Evolutionary conservation across 306 rosid species (phyloP).

Genomic region (Neltuma alba): DNA sequence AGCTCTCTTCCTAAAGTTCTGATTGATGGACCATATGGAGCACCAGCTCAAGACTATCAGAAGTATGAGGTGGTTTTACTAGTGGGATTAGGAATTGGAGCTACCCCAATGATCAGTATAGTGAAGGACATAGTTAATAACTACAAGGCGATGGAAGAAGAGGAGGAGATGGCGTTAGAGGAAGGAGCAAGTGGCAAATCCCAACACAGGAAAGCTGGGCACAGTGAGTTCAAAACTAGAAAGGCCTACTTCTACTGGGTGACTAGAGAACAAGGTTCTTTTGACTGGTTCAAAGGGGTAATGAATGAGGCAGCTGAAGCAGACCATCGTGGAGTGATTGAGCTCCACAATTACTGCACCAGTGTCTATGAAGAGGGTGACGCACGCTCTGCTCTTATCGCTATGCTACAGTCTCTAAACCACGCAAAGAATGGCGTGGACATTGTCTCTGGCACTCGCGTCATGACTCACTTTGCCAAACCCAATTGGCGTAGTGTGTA

Average conservation of each 20-base stretch:
- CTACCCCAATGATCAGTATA: slow-evolving; percentile 76
- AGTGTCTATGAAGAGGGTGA: slow-evolving; percentile 82
- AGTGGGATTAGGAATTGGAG: slow-evolving; percentile 74
- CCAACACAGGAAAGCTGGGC: not conserved
- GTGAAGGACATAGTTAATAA: slow-evolving; percentile 65
- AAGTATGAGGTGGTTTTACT: slow-evolving; percentile 63
- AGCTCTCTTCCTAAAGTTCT: slow-evolving; percentile 55
- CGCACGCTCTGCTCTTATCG: slow-evolving; percentile 78
- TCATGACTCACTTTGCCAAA: slow-evolving; percentile 71
- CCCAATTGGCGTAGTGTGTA: slow-evolving; percentile 70
- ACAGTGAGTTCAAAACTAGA: slow-evolving; percentile 45
- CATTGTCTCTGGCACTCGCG: slow-evolving; percentile 64
- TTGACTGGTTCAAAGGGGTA: slow-evolving; percentile 71
- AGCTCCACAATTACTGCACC: slow-evolving; percentile 68
- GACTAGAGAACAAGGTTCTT: slow-evolving; percentile 69
- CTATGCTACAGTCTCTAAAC: slow-evolving; percentile 63
- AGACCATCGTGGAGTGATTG: slow-evolving; percentile 57
- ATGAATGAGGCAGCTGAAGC: slow-evolving; percentile 71
- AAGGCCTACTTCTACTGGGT: slow-evolving; percentile 73
- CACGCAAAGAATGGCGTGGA: slow-evolving; percentile 74
- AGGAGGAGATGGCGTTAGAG: slow-evolving; percentile 38
- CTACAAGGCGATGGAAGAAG: slow-evolving; percentile 52
- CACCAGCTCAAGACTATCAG: slow-evolving; percentile 78
- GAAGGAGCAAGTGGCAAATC: slow-evolving; percentile 36
- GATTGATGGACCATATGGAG: slow-evolving; percentile 81